Conservation (phyloP, 768 basidiomycete genomes). For the Calocybe cyanea region DNA sequence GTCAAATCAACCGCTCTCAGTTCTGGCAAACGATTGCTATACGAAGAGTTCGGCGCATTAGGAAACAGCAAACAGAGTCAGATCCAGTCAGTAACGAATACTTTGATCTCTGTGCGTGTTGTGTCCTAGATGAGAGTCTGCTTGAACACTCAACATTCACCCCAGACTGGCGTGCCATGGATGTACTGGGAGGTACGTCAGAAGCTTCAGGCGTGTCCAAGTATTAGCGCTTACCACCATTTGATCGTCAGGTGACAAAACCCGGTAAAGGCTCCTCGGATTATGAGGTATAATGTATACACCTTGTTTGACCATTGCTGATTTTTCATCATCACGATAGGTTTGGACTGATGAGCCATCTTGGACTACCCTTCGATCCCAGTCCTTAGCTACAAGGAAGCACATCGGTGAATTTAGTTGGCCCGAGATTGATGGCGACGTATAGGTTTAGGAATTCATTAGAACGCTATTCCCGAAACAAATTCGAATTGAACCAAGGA, state of each 20-base stretch:
- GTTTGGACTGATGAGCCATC: conserved; percentile 25
- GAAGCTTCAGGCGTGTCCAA: not conserved
- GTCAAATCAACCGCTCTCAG: no score
- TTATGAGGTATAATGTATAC: conserved; percentile 16
- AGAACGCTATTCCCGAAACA: not conserved
- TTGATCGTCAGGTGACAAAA: conserved; percentile 10
- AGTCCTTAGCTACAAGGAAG: conserved; percentile 17
- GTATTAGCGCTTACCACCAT: not conserved
- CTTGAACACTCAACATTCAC: not conserved
- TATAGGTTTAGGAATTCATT: not conserved
- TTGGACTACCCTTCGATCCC: conserved; percentile 18
- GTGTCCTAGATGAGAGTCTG: conserved; percentile 14
- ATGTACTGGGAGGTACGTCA: conserved; percentile 22
- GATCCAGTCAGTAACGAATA: conserved; percentile 35
- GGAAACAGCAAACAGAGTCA: conserved; percentile 35
- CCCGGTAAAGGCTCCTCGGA: conserved; percentile 20
- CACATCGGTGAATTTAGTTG: conserved; percentile 22
- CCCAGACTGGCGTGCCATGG: conserved; percentile 22
- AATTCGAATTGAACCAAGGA: not conserved
- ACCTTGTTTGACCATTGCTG: not conserved
- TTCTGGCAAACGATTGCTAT: conserved; percentile 31
- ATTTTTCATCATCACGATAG: conserved; percentile 5
- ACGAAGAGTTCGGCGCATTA: conserved; percentile 33
- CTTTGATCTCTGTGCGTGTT: conserved; percentile 27
- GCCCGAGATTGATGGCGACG: conserved; percentile 20